Percentiles rank a stretch among this genome's conserved stretches.
Conservation (phyloP, 2,329 filamentous ascomycete species). For the Dothiorella sarmentorum region DNA sequence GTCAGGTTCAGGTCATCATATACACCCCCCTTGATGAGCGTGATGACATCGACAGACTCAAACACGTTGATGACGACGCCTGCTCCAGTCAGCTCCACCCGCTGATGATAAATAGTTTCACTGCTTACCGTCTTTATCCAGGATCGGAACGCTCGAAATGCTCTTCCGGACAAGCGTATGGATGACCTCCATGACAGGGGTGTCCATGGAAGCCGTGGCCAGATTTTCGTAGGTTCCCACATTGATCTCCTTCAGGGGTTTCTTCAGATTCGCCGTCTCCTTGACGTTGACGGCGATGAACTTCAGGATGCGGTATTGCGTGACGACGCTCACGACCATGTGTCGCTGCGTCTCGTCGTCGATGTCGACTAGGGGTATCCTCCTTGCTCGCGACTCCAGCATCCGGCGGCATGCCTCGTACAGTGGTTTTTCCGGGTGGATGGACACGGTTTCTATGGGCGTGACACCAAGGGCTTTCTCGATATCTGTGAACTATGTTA, state of each 20-base stretch:
- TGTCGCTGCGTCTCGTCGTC: constrained; percentile 91
- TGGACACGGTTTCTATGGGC: constrained; percentile 92
- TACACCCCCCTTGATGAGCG: constrained; percentile 85
- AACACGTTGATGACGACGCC: constrained; percentile 87
- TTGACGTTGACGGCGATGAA: constrained; percentile 95
- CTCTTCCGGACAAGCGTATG: constrained; percentile 88
- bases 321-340: constrained; percentile 94
- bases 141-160: constrained; percentile 90
- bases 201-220: constrained; percentile 81
- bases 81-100: constrained; percentile 27
- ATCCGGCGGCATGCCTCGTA: constrained; percentile 95
- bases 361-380: constrained; percentile 88
- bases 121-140: constrained; percentile 66
- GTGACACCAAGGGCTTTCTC: constrained; percentile 89
- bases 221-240: constrained; percentile 82
- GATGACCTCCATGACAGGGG: constrained; percentile 89
- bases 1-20: constrained; percentile 87
- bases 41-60: constrained; percentile 95
- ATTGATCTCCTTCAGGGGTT: constrained; percentile 77
- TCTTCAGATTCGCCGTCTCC: constrained; percentile 84
- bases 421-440: constrained; percentile 82
- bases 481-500: constrained; percentile 62
- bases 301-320: constrained; percentile 96
- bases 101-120: not conserved
- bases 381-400: constrained; percentile 86